phyloP scores from a whole-genome alignment of 2,329 filamentous ascomycete species.

The Fusarium sp. region DNA sequence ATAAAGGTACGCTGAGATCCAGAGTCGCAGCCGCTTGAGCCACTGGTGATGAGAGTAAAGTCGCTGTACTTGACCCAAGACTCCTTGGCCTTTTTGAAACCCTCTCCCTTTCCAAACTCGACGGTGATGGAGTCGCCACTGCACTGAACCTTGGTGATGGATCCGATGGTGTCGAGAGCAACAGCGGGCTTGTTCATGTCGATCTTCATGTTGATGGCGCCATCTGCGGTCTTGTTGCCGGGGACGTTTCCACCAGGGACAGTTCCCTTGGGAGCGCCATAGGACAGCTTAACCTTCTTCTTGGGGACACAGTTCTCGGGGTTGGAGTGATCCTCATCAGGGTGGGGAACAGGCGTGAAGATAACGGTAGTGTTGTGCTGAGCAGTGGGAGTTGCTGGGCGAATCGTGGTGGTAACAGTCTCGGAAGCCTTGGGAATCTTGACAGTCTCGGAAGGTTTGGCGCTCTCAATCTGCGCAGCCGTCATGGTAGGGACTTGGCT shows the following conservation, averaged over 20 bases:
- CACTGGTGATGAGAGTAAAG: constrained; percentile 56
- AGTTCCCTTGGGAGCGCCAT: constrained; percentile 3
- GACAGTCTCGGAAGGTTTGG: background rate
- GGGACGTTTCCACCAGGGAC: background rate
- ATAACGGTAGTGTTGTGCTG: constrained; percentile 14
- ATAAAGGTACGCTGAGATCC: constrained; percentile 55
- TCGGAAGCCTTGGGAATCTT: background rate
- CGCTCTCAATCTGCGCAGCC: background rate
- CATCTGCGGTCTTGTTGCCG: background rate
- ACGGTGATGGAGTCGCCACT: constrained; percentile 13
- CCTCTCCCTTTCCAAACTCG: constrained; percentile 13
- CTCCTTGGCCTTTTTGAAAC: constrained; percentile 20
- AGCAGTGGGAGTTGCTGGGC: background rate
- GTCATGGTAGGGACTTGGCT: background rate
- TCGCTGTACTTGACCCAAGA: constrained; percentile 23
- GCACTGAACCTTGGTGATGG: constrained; percentile 22
- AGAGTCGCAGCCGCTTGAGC: constrained; percentile 55
- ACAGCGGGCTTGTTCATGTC: constrained; percentile 33
- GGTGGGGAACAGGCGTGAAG: constrained; percentile 19
- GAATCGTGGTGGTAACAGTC: background rate
- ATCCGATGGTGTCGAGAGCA: constrained; percentile 28
- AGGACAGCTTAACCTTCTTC: constrained; percentile 24
- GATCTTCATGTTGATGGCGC: constrained; percentile 26
- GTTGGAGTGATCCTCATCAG: constrained; percentile 10
- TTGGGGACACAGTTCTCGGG: constrained; percentile 21